Percentiles rank a stretch among this genome's conserved stretches.
Conservation (phyloP, 1,284 basidiomycete genomes). For the Moniliophthora roreri region DNA sequence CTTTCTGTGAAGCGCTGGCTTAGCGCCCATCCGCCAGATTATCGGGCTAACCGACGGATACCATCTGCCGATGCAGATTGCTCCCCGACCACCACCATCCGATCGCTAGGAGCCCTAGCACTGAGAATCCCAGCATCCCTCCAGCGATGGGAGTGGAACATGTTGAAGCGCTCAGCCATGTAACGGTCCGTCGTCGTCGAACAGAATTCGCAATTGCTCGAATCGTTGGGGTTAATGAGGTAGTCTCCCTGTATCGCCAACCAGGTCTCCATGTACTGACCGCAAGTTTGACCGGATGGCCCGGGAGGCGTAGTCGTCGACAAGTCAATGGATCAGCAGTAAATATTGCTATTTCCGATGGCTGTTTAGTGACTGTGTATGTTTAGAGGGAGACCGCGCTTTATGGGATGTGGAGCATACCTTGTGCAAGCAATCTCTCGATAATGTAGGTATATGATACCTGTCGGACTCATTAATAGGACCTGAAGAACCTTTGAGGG, state of each 20-base stretch:
- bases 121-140: conserved; percentile 45
- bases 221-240: conserved; percentile 58
- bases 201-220: conserved; percentile 56
- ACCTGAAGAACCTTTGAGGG: no score
- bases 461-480: no score
- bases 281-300: conserved; percentile 61
- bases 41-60: no score
- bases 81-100: no score
- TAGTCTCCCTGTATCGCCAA: conserved; percentile 62
- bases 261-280: conserved; percentile 52
- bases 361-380: conserved; percentile 22
- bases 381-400: neutral
- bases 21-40: no score
- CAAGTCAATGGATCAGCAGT: conserved; percentile 56
- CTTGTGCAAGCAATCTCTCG: conserved; percentile 55
- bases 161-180: conserved; percentile 43
- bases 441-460: conserved; percentile 77
- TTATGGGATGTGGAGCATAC: conserved; percentile 23
- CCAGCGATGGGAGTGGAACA: conserved; percentile 50
- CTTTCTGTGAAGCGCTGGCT: no score
- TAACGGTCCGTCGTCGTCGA: conserved; percentile 44
- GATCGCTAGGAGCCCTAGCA: no score
- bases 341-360: conserved; percentile 48
- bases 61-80: no score
- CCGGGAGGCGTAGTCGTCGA: conserved; percentile 52